phyloP scores from a whole-genome alignment of 2,329 filamentous ascomycete genomes.

The Ophiocordyceps camponoti-saundersi region DNA sequence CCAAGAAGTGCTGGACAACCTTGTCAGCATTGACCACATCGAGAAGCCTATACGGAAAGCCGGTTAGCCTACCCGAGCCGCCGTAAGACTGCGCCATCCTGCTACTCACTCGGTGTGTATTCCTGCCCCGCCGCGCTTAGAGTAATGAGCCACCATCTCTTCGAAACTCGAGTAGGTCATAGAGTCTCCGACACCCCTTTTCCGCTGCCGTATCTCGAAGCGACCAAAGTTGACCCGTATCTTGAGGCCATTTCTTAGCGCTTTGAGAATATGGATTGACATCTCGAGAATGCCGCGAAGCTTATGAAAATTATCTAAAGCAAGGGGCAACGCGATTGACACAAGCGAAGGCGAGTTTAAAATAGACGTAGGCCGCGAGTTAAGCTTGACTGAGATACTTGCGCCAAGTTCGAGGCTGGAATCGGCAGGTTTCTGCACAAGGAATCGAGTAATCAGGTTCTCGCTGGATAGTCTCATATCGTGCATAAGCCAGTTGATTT shows the following conservation, averaged over 20 bases:
- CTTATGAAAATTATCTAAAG: constrained; percentile 3
- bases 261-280: constrained; percentile 9
- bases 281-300: constrained; percentile 7
- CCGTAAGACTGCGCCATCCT: no score
- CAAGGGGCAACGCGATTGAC: background rate
- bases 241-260: constrained; percentile 9
- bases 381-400: constrained; percentile 8
- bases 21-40: constrained; percentile 1
- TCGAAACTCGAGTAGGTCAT: constrained; percentile 10
- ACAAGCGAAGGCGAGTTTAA: background rate
- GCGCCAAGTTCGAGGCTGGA: constrained; percentile 3
- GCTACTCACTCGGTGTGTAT: constrained; percentile 11
- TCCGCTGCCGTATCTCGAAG: constrained; percentile 10
- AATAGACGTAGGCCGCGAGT: constrained; percentile 8
- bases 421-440: constrained; percentile 11
- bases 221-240: constrained; percentile 17
- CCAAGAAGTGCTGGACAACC: constrained; percentile 2
- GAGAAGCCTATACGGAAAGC: constrained; percentile 1
- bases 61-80: constrained; percentile 1
- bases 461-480: constrained; percentile 14
- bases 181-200: constrained; percentile 7
- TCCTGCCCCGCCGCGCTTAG: constrained; percentile 11
- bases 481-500: constrained; percentile 14
- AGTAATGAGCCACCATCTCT: constrained; percentile 10
- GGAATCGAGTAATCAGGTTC: constrained; percentile 7